Base-by-base conservation (phyloP, 352 stramenopile species). In the Salisapilia sapeloensis region DNA sequence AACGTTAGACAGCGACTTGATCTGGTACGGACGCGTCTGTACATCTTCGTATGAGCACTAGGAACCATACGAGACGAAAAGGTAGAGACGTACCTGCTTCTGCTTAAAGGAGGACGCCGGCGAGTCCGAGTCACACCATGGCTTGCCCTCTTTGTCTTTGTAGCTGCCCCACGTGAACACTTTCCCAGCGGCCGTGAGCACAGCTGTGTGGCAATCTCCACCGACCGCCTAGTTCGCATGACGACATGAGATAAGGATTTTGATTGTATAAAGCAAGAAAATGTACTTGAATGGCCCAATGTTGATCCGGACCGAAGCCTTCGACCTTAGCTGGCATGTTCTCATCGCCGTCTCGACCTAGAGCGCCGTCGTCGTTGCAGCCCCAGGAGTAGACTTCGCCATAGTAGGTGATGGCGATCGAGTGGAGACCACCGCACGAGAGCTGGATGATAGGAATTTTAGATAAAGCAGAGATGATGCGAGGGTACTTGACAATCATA, bases 81-180 rank as follows among this genome's bases (percentile, higher is more conserved):
- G 31, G 21, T 2, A 6, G 11, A 14, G 12, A 28, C 30, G 30
- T 18, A 56, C 17, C 50, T 89, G 75, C 40, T 69, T 89, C 34
- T 89, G 53, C 56, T 87, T 87, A 45, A 92, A 93, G 15, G 76
- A 50, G 10, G 41, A 62, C 16, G 62, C 57, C 12, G 66, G 48
- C 32, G 74, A 62, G 13, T 57, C 42, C 1, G 76, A 57, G 40
- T 94, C 62, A 26, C 76, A 92, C 60, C 86, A 96, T 33, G 86
- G 63, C 46, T 94, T 92, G 29, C 87, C 89, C 53, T 97, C 87
- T 58, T 96, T 96, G 63, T 98, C 92, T 39, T 96, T 95, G 65
- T 96, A 97, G 37, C 60, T 84, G 26, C 94, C 94, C 84, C 87
- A 97, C 8, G 84, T 71, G 48, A 80, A 98, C 7, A 98, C 85